Conservation (phyloP, 345 rosid species). For the Linum trigynum region DNA sequence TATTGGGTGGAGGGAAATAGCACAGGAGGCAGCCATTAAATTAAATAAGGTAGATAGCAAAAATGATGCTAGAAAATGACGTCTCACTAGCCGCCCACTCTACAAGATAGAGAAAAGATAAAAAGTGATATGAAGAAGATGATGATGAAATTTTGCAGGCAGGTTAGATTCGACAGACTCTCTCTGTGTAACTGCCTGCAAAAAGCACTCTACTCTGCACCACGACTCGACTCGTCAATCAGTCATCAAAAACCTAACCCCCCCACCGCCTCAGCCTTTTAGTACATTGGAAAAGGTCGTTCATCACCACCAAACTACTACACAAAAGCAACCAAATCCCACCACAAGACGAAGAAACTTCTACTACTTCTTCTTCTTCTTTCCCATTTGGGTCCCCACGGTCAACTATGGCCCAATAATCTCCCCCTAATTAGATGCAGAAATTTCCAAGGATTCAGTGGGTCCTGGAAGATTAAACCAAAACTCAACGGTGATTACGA, state of each 20-base stretch:
- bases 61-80: slow-evolving; percentile 28
- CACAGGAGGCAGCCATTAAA: background rate
- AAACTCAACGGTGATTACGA: too few species aligned
- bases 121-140: background rate
- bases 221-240: too few species aligned
- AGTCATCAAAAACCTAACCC: background rate
- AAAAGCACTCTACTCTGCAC: too few species aligned
- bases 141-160: slow-evolving; percentile 10
- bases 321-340: background rate
- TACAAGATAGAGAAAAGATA: background rate
- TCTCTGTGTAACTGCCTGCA: background rate
- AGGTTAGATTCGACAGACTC: background rate
- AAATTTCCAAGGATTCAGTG: background rate
- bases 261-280: background rate
- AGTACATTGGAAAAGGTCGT: background rate
- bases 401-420: background rate
- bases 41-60: background rate
- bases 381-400: background rate
- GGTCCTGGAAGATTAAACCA: background rate
- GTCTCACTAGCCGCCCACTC: slow-evolving; percentile 29
- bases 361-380: background rate
- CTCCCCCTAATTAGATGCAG: background rate
- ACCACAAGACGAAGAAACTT: background rate
- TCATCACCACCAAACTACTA: background rate
- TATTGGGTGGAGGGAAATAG: background rate